Evolutionary conservation across 306 rosid genomes (phyloP).

Genomic region (Acacia crassicarpa): DNA sequence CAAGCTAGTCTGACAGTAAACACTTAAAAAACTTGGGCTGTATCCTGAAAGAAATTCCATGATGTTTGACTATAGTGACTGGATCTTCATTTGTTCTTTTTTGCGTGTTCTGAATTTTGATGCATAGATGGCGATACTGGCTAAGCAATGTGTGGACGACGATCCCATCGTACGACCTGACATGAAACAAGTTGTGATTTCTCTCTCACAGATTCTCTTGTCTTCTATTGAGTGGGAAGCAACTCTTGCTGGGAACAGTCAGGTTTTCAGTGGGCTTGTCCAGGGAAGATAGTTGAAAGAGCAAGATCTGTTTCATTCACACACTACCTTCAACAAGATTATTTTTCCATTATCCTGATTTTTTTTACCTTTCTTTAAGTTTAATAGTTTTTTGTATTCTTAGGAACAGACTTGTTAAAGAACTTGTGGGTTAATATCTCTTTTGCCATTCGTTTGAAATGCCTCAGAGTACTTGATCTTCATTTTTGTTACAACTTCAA

Average conservation of each 20-base stretch:
- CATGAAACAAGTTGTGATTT: constrained; percentile 86
- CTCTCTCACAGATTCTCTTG: constrained; percentile 84
- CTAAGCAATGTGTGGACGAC: constrained; percentile 90
- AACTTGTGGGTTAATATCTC: constrained; percentile 23
- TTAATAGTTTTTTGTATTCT: constrained; percentile 29
- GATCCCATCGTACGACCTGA: constrained; percentile 88
- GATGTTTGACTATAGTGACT: background rate
- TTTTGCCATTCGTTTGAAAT: constrained; percentile 13
- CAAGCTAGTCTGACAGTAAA: background rate
- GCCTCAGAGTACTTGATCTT: background rate
- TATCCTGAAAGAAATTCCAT: background rate
- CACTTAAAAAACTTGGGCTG: background rate
- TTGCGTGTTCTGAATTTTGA: constrained; percentile 17
- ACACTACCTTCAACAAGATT: constrained; percentile 26
- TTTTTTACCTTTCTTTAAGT: constrained; percentile 20
- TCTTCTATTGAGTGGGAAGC: constrained; percentile 99
- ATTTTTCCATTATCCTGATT: constrained; percentile 22
- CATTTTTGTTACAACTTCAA: background rate
- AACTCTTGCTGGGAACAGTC: constrained; percentile 97
- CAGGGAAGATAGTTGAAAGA: constrained; percentile 77
- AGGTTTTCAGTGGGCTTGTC: constrained; percentile 98
- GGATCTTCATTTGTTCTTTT: constrained; percentile 2
- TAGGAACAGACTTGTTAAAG: constrained; percentile 21
- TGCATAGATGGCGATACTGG: constrained; percentile 75
- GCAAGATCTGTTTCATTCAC: constrained; percentile 24